A percentile compares a stretch with the other conserved stretches of the same genome.
These are phyloP conservation scores for Polytrichum commune DNA, from an alignment of 225 moss, liverwort and hornwort species.

Conservation along the genomic window DNA sequence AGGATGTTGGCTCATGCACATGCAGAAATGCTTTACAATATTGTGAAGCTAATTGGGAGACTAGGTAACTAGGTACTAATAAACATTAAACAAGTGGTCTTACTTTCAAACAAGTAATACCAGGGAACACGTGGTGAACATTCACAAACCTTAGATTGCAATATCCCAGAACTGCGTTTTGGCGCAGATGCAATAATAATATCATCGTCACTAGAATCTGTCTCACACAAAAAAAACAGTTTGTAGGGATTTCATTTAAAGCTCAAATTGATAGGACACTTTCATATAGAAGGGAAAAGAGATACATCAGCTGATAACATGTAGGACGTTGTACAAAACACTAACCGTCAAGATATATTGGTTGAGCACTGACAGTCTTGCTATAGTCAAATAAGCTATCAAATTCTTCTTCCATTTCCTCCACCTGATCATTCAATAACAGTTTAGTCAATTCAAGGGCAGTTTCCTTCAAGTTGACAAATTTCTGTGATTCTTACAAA, in stretches of 20 bases:
- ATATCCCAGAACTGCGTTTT: slow-evolving; percentile 12
- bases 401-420: slow-evolving; percentile 35
- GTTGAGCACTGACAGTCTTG: slow-evolving; percentile 28
- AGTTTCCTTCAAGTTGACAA: not conserved
- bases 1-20: too few relatives aligned
- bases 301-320: not conserved
- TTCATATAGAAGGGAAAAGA: not conserved
- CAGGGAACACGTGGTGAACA: too few relatives aligned
- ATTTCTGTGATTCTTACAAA: too few relatives aligned
- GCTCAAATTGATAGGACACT: not conserved
- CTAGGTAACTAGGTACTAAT: too few relatives aligned
- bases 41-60: too few relatives aligned
- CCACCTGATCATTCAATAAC: slow-evolving; percentile 35
- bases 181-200: slow-evolving; percentile 21
- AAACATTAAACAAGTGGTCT: too few relatives aligned
- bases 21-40: too few relatives aligned
- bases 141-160: slow-evolving; percentile 27
- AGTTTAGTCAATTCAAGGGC: slow-evolving; percentile 4
- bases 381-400: slow-evolving; percentile 69
- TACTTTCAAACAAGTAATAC: too few relatives aligned
- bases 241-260: not conserved
- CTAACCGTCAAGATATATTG: slow-evolving; percentile 44
- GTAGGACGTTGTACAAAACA: not conserved
- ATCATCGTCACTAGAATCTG: slow-evolving; percentile 46
- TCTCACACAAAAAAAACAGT: not conserved